Conservation (phyloP, 2,329 filamentous ascomycete species). For the Colletotrichum shisoi region DNA sequence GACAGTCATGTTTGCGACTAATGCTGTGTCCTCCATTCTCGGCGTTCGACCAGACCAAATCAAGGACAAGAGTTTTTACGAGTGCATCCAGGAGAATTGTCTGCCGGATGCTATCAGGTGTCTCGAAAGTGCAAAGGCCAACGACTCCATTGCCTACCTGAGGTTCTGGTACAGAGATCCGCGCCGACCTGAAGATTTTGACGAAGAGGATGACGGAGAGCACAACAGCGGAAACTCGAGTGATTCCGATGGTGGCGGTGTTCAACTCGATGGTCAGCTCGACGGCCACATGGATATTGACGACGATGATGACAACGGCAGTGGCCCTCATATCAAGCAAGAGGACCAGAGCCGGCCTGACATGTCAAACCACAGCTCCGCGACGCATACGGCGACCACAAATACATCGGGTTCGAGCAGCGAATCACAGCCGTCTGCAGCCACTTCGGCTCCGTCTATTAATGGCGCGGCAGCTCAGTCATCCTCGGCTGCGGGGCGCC, state of each 20-base stretch:
- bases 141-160: conserved; percentile 89
- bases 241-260: conserved; percentile 57
- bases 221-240: conserved; percentile 47
- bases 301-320: conserved; percentile 39
- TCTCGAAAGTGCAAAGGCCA: conserved; percentile 84
- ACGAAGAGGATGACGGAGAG: conserved; percentile 55
- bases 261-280: conserved; percentile 54
- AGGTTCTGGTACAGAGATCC: conserved; percentile 86
- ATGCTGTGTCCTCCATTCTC: conserved; percentile 76
- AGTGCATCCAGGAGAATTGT: conserved; percentile 82
- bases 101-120: conserved; percentile 78
- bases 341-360: conserved; percentile 44
- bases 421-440: conserved; percentile 24
- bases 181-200: conserved; percentile 62
- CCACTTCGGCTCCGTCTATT: conserved; percentile 21
- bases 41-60: conserved; percentile 75
- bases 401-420: conserved; percentile 29
- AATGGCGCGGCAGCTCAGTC: conserved; percentile 19
- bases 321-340: conserved; percentile 47
- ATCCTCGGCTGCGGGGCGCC: conserved; percentile 33
- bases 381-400: conserved; percentile 39
- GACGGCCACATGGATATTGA: conserved; percentile 55
- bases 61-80: conserved; percentile 82
- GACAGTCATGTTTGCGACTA: conserved; percentile 86
- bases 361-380: conserved; percentile 36